phyloP scores from a whole-genome alignment of 257 asterid species.

The Paraleonurus japonicus region DNA sequence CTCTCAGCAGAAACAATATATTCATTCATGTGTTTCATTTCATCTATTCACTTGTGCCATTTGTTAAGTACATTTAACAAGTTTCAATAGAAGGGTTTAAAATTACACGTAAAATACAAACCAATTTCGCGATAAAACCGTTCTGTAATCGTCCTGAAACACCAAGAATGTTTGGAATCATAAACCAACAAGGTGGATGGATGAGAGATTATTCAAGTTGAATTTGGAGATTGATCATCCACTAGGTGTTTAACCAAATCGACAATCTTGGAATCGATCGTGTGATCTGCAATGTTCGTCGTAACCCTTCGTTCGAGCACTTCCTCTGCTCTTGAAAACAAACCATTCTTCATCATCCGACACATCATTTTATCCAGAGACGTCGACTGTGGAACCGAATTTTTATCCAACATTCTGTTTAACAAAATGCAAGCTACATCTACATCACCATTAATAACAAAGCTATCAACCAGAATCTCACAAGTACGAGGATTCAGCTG shows the following conservation, averaged over 20 bases:
- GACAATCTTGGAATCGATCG: constrained; percentile 10
- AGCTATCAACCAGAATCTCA: constrained; percentile 35
- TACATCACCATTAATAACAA: constrained; percentile 32
- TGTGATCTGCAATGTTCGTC: constrained; percentile 21
- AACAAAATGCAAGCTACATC: constrained; percentile 39
- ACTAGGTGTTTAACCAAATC: constrained; percentile 12
- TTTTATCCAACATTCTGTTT: constrained; percentile 35
- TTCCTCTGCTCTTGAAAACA: constrained; percentile 31
- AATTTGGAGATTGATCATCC: background rate
- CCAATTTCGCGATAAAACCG: too few species aligned
- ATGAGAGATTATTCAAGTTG: background rate
- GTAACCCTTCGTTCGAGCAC: constrained; percentile 29
- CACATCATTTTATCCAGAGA: constrained; percentile 35
- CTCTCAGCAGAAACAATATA: background rate
- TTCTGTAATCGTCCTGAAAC: background rate
- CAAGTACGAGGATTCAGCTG: constrained; percentile 29
- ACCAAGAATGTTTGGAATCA: background rate
- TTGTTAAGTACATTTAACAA: background rate
- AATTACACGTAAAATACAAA: background rate
- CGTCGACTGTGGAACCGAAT: constrained; percentile 23
- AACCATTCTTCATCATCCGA: constrained; percentile 34
- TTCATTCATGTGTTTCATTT: too few species aligned
- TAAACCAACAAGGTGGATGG: background rate
- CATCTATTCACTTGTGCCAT: background rate
- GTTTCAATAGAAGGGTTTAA: background rate